phyloP scores from a whole-genome alignment of 441 rosid genomes.

The Arabidopsis hybrid region DNA sequence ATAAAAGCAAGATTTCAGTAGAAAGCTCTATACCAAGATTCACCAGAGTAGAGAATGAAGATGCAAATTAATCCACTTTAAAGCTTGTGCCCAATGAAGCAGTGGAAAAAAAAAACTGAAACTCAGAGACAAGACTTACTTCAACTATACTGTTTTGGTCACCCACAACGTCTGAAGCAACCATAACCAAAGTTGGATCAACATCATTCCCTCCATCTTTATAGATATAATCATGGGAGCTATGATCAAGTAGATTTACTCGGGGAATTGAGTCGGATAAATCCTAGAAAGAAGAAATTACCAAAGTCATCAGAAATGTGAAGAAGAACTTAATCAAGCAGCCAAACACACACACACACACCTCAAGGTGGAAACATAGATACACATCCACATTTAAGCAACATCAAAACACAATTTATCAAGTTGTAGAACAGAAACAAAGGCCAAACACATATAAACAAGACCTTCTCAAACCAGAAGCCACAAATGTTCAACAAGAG shows the following conservation, averaged over 20 bases:
- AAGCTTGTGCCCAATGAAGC: slow-evolving; percentile 9
- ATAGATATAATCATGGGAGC: slow-evolving; percentile 51
- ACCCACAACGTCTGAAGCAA: slow-evolving; percentile 48
- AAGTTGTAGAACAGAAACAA: not conserved
- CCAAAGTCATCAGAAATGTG: slow-evolving; percentile 6
- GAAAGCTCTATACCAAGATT: slow-evolving; percentile 1
- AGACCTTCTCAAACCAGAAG: not conserved
- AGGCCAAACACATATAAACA: not conserved
- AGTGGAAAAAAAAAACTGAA: not conserved
- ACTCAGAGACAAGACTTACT: slow-evolving; percentile 53
- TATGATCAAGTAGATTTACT: slow-evolving; percentile 44
- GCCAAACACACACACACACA: not conserved
- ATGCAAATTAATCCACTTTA: not conserved
- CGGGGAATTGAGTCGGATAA: slow-evolving; percentile 46
- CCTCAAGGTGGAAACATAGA: not conserved
- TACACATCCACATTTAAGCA: not conserved
- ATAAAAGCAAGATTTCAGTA: slow-evolving; percentile 33
- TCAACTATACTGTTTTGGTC: slow-evolving; percentile 45
- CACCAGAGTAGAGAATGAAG: not conserved
- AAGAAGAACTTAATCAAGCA: slow-evolving; percentile 4
- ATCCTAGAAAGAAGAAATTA: slow-evolving; percentile 51
- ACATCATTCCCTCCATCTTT: slow-evolving; percentile 52
- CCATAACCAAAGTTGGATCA: slow-evolving; percentile 54
- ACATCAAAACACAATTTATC: not conserved
- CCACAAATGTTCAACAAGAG: not conserved